phyloP scores from a whole-genome alignment of 192 early-diverging fungal genomes.

The Diversispora epigaea region DNA sequence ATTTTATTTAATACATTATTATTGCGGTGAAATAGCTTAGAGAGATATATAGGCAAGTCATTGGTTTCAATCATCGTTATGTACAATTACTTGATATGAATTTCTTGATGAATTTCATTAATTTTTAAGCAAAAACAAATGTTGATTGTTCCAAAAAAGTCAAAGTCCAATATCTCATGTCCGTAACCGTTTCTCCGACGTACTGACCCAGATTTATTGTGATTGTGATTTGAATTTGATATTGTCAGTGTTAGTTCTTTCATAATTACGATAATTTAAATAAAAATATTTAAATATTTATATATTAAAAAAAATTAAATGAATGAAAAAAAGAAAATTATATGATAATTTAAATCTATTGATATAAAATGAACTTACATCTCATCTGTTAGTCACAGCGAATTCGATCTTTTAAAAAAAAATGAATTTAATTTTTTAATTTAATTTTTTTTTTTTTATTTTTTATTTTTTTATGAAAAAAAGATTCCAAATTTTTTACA shows the following conservation, averaged over 20 bases:
- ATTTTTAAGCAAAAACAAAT: background rate
- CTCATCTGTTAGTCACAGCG: slow-evolving; percentile 28
- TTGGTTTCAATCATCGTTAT: no score
- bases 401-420: background rate
- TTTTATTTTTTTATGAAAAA: background rate
- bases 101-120: background rate
- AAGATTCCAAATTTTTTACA: background rate
- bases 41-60: no score
- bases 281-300: background rate
- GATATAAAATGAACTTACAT: slow-evolving; percentile 34
- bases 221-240: slow-evolving; percentile 34
- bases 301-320: no score
- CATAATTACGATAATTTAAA: slow-evolving; percentile 27
- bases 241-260: slow-evolving; percentile 32
- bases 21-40: no score
- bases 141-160: background rate
- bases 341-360: background rate
- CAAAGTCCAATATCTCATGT: no score
- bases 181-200: slow-evolving; percentile 73
- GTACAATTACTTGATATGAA: no score
- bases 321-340: no score
- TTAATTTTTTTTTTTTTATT: background rate
- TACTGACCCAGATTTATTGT: slow-evolving; percentile 29
- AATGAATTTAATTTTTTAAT: no score
- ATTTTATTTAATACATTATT: no score